A percentile compares a stretch with the other conserved stretches of the same genome.
Conservation (phyloP, 768 basidiomycete genomes). For the Panaeolus cyanescens region DNA sequence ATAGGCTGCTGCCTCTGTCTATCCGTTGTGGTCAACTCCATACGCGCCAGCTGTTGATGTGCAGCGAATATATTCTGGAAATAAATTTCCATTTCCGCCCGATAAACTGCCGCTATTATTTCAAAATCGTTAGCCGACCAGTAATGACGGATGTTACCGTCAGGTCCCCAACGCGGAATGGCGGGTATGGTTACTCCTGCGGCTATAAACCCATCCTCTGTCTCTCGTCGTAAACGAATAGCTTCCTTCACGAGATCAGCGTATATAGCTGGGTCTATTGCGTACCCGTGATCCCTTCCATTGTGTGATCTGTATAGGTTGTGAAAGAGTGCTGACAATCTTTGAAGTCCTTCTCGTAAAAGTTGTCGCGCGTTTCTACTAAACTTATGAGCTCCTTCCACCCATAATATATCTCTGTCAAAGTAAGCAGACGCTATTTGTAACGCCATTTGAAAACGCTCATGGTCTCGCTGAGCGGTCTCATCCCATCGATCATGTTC, state of each 20-base stretch:
- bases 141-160: not conserved
- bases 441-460: too few species aligned
- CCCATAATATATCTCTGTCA: too few species aligned
- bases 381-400: too few species aligned
- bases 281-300: not conserved
- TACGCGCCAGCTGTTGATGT: too few species aligned
- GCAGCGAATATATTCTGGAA: not conserved
- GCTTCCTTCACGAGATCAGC: not conserved
- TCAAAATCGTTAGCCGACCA: conserved; percentile 8
- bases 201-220: not conserved
- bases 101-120: not conserved
- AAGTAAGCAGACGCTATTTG: too few species aligned
- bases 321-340: too few species aligned
- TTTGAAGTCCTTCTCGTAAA: too few species aligned
- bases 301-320: not conserved
- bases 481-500: too few species aligned
- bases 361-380: too few species aligned
- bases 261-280: not conserved
- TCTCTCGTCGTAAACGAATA: not conserved
- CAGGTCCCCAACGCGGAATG: not conserved
- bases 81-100: not conserved
- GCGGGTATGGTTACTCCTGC: not conserved
- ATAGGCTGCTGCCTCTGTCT: too few species aligned
- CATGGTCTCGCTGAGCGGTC: too few species aligned
- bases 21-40: too few species aligned